Evolutionary conservation across 2,329 filamentous ascomycete genomes (phyloP).

Genomic region (Fusarium azukiicola): DNA sequence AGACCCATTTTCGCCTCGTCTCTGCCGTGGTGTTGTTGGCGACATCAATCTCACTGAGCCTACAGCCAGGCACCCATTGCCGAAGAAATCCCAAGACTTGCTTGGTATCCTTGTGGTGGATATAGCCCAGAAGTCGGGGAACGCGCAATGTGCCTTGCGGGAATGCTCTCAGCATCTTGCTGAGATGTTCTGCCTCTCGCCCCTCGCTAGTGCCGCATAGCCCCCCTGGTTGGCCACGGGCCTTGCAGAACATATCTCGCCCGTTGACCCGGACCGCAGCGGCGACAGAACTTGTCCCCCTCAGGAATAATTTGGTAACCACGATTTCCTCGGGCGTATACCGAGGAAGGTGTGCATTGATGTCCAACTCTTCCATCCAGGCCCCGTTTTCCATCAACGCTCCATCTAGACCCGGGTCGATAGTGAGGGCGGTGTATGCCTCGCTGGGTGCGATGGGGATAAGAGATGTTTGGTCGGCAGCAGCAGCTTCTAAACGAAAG

Average conservation of each 20-base stretch:
- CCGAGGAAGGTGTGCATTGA: conserved; percentile 20
- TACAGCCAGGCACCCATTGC: conserved; percentile 43
- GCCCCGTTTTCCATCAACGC: neutral
- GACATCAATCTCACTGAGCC: conserved; percentile 37
- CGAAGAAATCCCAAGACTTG: conserved; percentile 43
- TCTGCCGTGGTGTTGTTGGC: conserved; percentile 6
- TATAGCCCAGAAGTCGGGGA: conserved; percentile 44
- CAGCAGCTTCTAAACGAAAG: conserved; percentile 34
- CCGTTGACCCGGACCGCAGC: conserved; percentile 38
- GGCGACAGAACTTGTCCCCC: conserved; percentile 24
- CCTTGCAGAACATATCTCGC: conserved; percentile 51
- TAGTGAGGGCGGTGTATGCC: conserved; percentile 31
- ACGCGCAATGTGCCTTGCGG: conserved; percentile 28
- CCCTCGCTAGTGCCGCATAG: conserved; percentile 37
- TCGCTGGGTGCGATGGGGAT: conserved; percentile 37
- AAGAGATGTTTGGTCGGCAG: conserved; percentile 29
- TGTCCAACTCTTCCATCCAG: conserved; percentile 28
- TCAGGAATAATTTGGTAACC: conserved; percentile 32
- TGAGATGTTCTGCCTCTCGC: conserved; percentile 41
- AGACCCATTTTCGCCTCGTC: conserved; percentile 43
- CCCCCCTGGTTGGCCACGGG: conserved; percentile 31
- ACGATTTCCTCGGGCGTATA: conserved; percentile 36
- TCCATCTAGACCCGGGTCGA: conserved; percentile 24
- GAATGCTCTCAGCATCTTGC: conserved; percentile 35
- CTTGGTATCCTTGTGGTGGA: conserved; percentile 30